Evolutionary conservation across 2,329 filamentous ascomycete genomes (phyloP).

Genomic region (Phialophora expanda): DNA sequence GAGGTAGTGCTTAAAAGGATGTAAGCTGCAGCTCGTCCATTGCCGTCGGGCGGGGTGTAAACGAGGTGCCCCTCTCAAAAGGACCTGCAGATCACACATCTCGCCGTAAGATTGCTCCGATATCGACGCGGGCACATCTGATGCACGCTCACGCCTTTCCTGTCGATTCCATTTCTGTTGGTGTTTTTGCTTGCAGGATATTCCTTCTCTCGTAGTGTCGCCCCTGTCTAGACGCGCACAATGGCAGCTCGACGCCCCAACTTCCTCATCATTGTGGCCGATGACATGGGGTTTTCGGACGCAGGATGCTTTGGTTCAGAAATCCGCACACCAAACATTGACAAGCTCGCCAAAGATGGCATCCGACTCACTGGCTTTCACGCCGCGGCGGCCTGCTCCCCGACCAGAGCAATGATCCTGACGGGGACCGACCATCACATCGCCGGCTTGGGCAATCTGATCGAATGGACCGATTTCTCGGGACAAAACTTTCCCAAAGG

Average conservation of each 20-base stretch:
- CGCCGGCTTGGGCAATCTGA: constrained; percentile 44
- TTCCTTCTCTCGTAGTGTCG: neutral
- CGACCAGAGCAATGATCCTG: constrained; percentile 69
- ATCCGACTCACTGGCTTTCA: constrained; percentile 69
- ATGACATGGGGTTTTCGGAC: constrained; percentile 67
- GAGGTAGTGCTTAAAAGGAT: too few relatives aligned
- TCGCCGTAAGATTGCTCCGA: constrained; percentile 18
- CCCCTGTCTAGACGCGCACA: neutral
- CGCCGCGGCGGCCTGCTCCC: constrained; percentile 68
- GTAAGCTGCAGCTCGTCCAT: neutral
- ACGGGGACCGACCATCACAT: constrained; percentile 58
- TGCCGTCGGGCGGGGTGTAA: neutral
- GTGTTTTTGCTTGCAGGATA: neutral
- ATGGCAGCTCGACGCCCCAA: constrained; percentile 55
- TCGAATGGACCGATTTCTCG: constrained; percentile 60
- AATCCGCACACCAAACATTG: constrained; percentile 65
- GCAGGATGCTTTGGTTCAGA: constrained; percentile 65
- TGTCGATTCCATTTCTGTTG: neutral
- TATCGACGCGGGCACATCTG: neutral
- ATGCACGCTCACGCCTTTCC: neutral
- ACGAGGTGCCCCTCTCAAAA: neutral
- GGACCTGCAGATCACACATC: too few relatives aligned
- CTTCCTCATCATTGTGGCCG: constrained; percentile 64
- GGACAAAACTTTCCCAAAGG: constrained; percentile 60
- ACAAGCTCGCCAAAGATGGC: constrained; percentile 59